Base-by-base conservation (phyloP, 1,139 yeast genomes). In the Nakaseomyces bracarensis region DNA sequence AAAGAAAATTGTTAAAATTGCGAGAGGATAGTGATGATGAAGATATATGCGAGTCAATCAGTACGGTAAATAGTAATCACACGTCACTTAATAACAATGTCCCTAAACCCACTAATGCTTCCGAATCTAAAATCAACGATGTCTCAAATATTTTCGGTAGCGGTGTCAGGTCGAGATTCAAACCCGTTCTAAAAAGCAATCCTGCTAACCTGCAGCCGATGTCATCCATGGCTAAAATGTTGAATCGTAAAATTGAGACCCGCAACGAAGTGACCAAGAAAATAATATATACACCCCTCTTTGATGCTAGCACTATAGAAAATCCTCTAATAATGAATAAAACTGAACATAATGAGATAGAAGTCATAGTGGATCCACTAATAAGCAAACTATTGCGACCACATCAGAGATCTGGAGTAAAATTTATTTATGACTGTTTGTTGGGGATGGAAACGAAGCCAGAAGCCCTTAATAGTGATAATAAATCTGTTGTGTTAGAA, bases 391-490 rank as follows among this genome's bases (percentile, higher is more conserved):
- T 64, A 10, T 65, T 91, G 18, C 70, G 97, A 26, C 82, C 86
- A 0, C 98, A 91, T 63, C 98, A 91, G 57, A 61, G 74, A 10
- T 91, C 82, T 50, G 98, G 96, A 1, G 83, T 89, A 0, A 61
- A 63, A 41, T 91, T 91, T 55, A 66, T 91, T 53, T 85, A 86
- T 54, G 83, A 83, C 44, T 85, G 95, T 52, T 71, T 87, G 1
- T 75, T 82, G 79, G 94, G 95, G 0, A 64, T 71, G 46, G 63
- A 71, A 28, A 62, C 63, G 23, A 22, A 31, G 3, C 26, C 40
- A n/a, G 42, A 39, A 3, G 14, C 16, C 20, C 29, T 27, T 3
- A 51, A 50, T 18, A 37, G 37, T 4, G 46, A 49, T 2, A 30
- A 46, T 1, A 45, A 46, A 20, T 43, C 52, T 19, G 6, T 46